Evolutionary conservation across 495 filamentous ascomycete genomes (phyloP).

Genomic region (Neurospora pannonica): DNA sequence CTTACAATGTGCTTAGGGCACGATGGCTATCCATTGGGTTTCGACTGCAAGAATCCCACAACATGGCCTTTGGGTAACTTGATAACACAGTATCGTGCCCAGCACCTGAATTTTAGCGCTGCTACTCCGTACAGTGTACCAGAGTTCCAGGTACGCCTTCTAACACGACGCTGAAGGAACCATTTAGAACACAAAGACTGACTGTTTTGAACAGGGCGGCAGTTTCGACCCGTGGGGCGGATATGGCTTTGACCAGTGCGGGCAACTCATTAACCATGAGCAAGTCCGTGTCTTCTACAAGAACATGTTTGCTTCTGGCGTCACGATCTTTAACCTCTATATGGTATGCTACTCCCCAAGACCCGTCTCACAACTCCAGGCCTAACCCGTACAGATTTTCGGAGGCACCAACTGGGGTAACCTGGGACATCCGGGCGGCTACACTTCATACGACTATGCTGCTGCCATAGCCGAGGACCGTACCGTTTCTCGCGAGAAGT

Average conservation of each 20-base stretch:
- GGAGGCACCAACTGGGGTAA: constrained; percentile 87
- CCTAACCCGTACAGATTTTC: constrained; percentile 34
- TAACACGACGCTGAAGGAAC: neutral
- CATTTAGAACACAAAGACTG: neutral
- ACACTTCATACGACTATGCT: constrained; percentile 68
- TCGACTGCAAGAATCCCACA: constrained; percentile 45
- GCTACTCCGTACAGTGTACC: constrained; percentile 57
- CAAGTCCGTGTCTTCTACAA: constrained; percentile 76
- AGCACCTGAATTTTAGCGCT: constrained; percentile 27
- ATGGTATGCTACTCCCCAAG: constrained; percentile 41
- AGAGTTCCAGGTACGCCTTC: constrained; percentile 32
- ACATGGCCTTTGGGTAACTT: constrained; percentile 40
- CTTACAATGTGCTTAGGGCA: constrained; percentile 35
- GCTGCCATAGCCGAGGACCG: constrained; percentile 56
- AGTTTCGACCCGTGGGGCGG: constrained; percentile 71
- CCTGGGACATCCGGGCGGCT: constrained; percentile 60
- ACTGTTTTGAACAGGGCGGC: constrained; percentile 58
- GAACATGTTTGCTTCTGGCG: constrained; percentile 58
- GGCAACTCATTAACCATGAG: constrained; percentile 53
- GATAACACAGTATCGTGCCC: constrained; percentile 28
- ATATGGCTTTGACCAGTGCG: constrained; percentile 54
- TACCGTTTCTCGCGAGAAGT: constrained; percentile 61
- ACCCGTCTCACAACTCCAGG: constrained; percentile 7
- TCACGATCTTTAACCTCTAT: constrained; percentile 39
- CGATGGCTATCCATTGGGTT: constrained; percentile 62